Evolutionary conservation across 2,329 filamentous ascomycete species (phyloP).

Genomic region (Colletotrichum theobromicola): DNA sequence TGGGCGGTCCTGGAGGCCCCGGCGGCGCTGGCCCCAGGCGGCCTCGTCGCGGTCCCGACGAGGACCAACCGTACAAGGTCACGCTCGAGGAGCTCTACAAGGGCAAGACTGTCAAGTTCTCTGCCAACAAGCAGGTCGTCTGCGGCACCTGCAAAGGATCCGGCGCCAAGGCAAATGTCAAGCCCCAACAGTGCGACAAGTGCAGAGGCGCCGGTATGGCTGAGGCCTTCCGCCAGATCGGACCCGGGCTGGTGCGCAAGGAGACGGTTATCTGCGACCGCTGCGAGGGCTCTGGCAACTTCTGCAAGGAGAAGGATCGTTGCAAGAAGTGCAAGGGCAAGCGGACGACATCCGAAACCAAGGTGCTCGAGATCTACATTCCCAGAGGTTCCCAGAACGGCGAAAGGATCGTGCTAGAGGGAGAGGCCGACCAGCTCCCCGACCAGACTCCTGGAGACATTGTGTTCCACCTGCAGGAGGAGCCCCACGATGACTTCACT

Average conservation of each 20-base stretch:
- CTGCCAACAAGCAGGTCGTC: conserved; percentile 91
- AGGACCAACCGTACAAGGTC: conserved; percentile 91
- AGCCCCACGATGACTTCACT: conserved; percentile 80
- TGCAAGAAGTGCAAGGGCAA: conserved; percentile 99
- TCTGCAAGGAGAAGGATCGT: conserved; percentile 94
- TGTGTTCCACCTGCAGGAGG: conserved; percentile 85
- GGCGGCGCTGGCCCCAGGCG: conserved; percentile 61
- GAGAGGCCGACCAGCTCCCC: conserved; percentile 91
- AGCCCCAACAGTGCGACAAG: conserved; percentile 79
- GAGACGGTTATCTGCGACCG: conserved; percentile 80
- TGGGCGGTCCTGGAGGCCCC: conserved; percentile 50
- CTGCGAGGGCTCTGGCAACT: conserved; percentile 83
- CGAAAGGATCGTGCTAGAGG: conserved; percentile 87
- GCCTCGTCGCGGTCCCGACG: conserved; percentile 77
- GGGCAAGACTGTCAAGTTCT: conserved; percentile 97
- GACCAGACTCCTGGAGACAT: conserved; percentile 92
- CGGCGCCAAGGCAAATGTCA: conserved; percentile 91
- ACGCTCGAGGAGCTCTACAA: conserved; percentile 96
- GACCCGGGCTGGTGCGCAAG: conserved; percentile 84
- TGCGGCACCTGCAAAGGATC: conserved; percentile 87
- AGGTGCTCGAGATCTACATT: conserved; percentile 96
- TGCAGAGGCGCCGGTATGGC: conserved; percentile 83
- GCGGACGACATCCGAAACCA: conserved; percentile 84
- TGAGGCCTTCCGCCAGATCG: conserved; percentile 81
- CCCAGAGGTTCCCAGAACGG: conserved; percentile 85